Evolutionary conservation across 352 stramenopile genomes (phyloP).

Genomic region (Phytophthora hibernalis): DNA sequence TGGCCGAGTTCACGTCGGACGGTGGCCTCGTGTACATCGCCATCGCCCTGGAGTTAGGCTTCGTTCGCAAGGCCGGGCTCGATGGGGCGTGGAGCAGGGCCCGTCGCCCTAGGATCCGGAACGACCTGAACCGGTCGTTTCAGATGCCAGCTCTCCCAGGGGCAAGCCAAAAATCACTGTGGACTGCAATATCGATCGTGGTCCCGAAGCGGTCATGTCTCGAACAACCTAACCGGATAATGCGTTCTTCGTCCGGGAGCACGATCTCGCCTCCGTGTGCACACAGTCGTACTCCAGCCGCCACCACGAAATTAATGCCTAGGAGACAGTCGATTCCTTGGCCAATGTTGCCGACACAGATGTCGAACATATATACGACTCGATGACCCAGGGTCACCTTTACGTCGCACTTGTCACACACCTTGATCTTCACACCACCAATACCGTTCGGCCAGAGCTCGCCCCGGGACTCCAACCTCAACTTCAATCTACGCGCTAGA

Average conservation of each 20-base stretch:
- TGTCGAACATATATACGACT: constrained; percentile 17
- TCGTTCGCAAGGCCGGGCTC: too few relatives aligned
- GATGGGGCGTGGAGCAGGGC: too few relatives aligned
- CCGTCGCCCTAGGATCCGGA: too few relatives aligned
- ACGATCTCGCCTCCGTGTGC: not conserved
- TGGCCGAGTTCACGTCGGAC: too few relatives aligned
- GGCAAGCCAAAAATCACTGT: not conserved
- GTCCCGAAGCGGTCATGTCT: not conserved
- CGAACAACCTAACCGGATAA: constrained; percentile 2
- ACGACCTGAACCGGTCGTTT: not conserved
- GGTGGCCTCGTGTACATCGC: too few relatives aligned
- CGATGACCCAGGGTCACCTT: constrained; percentile 37
- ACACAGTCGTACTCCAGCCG: constrained; percentile 21
- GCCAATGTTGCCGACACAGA: constrained; percentile 38
- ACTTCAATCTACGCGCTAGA: constrained; percentile 34
- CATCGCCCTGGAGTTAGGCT: too few relatives aligned
- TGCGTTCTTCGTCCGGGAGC: constrained; percentile 1
- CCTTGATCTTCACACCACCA: constrained; percentile 6
- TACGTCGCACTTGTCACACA: constrained; percentile 17
- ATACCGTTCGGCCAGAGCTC: constrained; percentile 10
- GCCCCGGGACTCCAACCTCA: constrained; percentile 14
- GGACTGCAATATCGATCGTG: not conserved
- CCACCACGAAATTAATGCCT: constrained; percentile 38
- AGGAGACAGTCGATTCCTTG: constrained; percentile 34
- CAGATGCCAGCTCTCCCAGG: not conserved